Conservation (phyloP, 1,139 yeast genomes). For the Candida labiduridarum region DNA sequence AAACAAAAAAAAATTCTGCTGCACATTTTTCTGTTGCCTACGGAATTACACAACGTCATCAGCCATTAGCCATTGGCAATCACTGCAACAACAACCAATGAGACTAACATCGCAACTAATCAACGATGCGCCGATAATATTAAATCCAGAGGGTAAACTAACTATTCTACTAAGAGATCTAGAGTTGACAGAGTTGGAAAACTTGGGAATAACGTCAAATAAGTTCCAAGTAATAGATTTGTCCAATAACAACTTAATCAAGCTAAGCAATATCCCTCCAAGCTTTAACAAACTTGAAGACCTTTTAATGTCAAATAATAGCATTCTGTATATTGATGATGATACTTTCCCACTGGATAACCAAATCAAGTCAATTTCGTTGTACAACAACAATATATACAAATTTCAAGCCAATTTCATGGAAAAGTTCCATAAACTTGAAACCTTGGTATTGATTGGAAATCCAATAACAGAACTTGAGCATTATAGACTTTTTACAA, state of each 20-base stretch:
- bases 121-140: conserved; percentile 32
- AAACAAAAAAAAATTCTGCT: not conserved
- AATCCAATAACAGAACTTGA: conserved; percentile 61
- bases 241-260: conserved; percentile 63
- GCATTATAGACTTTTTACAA: conserved; percentile 60
- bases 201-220: conserved; percentile 34
- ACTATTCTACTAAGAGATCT: conserved; percentile 39
- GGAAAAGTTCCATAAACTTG: conserved; percentile 39
- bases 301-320: conserved; percentile 61
- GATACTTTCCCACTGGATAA: conserved; percentile 21
- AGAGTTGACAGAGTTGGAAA: conserved; percentile 38
- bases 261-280: conserved; percentile 53
- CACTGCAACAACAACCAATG: conserved; percentile 22
- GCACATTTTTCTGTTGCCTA: not conserved
- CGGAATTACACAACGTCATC: not conserved
- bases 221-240: conserved; percentile 61
- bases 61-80: too few relatives aligned
- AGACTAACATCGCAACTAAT: conserved; percentile 40
- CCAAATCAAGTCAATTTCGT: conserved; percentile 49
- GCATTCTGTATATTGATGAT: conserved; percentile 33
- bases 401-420: conserved; percentile 29
- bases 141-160: conserved; percentile 40
- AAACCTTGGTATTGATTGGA: conserved; percentile 54
- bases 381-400: conserved; percentile 53
- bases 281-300: conserved; percentile 44